Percentiles rank a stretch among this genome's conserved stretches.
phyloP scores from a whole-genome alignment of 371 early-diverging fungal species.

The Mucor velutinosus region DNA sequence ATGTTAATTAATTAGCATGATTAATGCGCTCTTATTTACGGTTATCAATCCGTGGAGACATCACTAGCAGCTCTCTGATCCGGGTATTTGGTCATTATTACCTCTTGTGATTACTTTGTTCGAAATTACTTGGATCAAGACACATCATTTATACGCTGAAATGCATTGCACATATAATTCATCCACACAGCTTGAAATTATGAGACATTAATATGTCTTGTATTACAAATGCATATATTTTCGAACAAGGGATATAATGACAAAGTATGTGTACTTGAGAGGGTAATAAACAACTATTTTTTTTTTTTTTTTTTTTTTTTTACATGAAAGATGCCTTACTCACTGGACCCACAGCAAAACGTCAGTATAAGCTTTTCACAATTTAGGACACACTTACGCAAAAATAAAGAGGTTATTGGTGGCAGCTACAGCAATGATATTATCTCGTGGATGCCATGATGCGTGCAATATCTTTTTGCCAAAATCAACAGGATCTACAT shows the following conservation, averaged over 20 bases:
- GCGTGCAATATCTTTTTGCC: slow-evolving; percentile 96
- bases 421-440: slow-evolving; percentile 95
- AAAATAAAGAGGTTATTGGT: slow-evolving; percentile 98
- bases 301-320: no score
- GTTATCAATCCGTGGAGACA: neutral
- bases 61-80: neutral
- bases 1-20: neutral
- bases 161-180: no score
- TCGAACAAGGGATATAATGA: neutral
- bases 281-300: neutral
- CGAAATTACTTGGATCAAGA: no score
- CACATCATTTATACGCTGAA: no score
- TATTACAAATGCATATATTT: no score
- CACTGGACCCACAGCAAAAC: neutral
- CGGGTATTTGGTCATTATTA: no score
- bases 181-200: no score
- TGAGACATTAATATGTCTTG: no score
- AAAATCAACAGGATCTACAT: slow-evolving; percentile 86
- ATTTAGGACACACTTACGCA: slow-evolving; percentile 42
- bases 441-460: slow-evolving; percentile 97
- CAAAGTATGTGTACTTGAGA: neutral
- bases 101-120: no score
- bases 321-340: neutral
- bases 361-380: neutral
- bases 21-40: neutral